Conservation (phyloP, 148 eudicot species). For the Persicaria tinctoria region DNA sequence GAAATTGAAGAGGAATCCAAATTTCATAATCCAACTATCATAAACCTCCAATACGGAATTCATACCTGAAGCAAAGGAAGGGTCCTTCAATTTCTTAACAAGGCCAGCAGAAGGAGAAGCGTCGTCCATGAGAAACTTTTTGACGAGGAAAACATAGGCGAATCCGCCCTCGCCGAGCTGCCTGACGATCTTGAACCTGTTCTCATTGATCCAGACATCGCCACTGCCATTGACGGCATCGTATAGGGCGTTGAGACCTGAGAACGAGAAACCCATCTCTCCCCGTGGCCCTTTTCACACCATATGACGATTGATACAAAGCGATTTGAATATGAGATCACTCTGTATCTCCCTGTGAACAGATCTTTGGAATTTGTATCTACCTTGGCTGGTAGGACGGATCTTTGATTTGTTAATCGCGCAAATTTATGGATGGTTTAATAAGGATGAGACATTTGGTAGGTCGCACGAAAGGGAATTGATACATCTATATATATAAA, state of each 20-base stretch:
- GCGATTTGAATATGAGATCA: not conserved
- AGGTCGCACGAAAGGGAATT: slow-evolving; percentile 6
- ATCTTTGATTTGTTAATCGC: slow-evolving; percentile 1
- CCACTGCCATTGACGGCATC: slow-evolving; percentile 81
- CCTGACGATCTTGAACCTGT: slow-evolving; percentile 61
- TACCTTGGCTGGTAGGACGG: not conserved
- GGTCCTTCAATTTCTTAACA: slow-evolving; percentile 61
- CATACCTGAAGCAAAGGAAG: slow-evolving; percentile 75
- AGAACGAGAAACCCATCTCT: slow-evolving; percentile 87
- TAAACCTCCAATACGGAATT: no score
- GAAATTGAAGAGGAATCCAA: not conserved
- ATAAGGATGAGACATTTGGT: slow-evolving; percentile 1
- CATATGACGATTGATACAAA: not conserved
- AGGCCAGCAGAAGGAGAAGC: slow-evolving; percentile 38
- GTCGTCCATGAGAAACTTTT: slow-evolving; percentile 59
- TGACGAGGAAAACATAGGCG: slow-evolving; percentile 81
- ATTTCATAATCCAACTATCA: not conserved
- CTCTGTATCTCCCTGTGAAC: not conserved
- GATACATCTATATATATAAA: not conserved
- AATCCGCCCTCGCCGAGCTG: slow-evolving; percentile 98
- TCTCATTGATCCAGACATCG: slow-evolving; percentile 97
- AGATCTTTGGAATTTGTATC: not conserved
- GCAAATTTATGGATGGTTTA: not conserved
- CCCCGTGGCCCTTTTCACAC: not conserved
- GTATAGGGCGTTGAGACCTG: slow-evolving; percentile 82